phyloP scores from a whole-genome alignment of 1,139 yeast species.

The Debaryomycetaceae sp. region DNA sequence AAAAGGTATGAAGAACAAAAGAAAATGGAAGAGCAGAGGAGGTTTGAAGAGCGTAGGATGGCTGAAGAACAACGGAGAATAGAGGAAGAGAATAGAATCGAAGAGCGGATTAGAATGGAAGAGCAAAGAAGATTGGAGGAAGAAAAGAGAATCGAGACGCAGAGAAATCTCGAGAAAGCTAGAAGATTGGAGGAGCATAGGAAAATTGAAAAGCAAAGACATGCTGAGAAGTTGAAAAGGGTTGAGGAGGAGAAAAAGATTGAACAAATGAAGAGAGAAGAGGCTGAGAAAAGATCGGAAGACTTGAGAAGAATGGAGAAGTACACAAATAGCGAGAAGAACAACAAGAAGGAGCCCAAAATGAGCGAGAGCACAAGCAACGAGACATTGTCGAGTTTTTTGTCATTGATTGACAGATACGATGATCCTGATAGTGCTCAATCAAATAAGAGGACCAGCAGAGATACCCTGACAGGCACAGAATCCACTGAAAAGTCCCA shows the following conservation, averaged over 20 bases:
- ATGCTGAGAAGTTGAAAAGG: background rate
- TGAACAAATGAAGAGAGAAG: background rate
- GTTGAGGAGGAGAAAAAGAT: background rate
- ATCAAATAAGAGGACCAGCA: conserved; percentile 10
- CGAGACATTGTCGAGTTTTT: conserved; percentile 16
- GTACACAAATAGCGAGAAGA: background rate
- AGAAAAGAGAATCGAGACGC: too few relatives aligned
- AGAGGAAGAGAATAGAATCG: background rate
- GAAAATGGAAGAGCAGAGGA: background rate
- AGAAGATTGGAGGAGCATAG: background rate
- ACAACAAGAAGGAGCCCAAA: background rate
- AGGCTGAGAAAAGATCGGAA: background rate
- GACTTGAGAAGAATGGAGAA: background rate
- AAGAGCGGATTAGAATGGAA: background rate
- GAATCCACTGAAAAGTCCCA: background rate
- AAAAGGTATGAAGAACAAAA: background rate
- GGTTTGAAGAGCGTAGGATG: background rate
- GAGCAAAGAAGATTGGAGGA: background rate
- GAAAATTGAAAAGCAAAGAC: background rate
- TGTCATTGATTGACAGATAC: conserved; percentile 24
- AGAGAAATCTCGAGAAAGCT: background rate
- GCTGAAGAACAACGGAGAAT: too few relatives aligned
- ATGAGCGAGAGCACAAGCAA: conserved; percentile 10
- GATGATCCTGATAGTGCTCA: conserved; percentile 8
- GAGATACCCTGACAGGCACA: background rate